These are phyloP conservation scores for Gossypium thurberi DNA, from an alignment of 345 rosid genomes.

Conservation along the genomic window DNA sequence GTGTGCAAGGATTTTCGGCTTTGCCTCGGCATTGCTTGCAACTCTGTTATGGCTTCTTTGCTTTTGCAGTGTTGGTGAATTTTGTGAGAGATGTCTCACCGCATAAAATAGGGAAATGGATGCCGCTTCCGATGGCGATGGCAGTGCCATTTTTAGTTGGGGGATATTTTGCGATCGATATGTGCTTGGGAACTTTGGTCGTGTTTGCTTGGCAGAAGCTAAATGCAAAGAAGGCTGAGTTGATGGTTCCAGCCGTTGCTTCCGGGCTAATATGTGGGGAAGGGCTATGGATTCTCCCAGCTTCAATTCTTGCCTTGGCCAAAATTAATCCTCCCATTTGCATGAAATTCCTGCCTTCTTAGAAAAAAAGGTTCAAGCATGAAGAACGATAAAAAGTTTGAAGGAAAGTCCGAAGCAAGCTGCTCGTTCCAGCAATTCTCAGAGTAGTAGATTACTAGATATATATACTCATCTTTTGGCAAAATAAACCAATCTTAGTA, in stretches of 20 bases:
- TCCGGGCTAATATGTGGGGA: conserved; percentile 91
- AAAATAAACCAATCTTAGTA: background rate
- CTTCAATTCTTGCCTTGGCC: conserved; percentile 75
- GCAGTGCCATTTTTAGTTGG: conserved; percentile 81
- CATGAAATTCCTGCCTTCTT: conserved; percentile 63
- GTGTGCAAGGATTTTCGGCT: conserved; percentile 59
- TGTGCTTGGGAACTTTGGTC: conserved; percentile 72
- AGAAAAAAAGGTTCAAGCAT: conserved; percentile 1
- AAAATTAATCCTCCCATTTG: conserved; percentile 80
- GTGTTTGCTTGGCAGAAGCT: conserved; percentile 60
- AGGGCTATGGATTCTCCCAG: conserved; percentile 86
- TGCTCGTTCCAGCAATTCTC: background rate
- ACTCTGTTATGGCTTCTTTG: conserved; percentile 53
- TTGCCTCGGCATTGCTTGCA: conserved; percentile 57
- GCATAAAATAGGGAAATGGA: conserved; percentile 52
- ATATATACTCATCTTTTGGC: background rate
- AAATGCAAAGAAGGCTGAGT: conserved; percentile 49
- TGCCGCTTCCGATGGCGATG: conserved; percentile 93
- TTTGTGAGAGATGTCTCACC: conserved; percentile 60
- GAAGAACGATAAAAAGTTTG: background rate
- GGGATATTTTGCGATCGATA: conserved; percentile 85
- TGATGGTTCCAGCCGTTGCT: conserved; percentile 85
- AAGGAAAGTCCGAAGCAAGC: too few species aligned
- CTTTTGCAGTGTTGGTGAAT: conserved; percentile 61
- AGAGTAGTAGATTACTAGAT: background rate